Evolutionary conservation across 2,329 filamentous ascomycete genomes (phyloP).

Genomic region (Zarea fungicola): DNA sequence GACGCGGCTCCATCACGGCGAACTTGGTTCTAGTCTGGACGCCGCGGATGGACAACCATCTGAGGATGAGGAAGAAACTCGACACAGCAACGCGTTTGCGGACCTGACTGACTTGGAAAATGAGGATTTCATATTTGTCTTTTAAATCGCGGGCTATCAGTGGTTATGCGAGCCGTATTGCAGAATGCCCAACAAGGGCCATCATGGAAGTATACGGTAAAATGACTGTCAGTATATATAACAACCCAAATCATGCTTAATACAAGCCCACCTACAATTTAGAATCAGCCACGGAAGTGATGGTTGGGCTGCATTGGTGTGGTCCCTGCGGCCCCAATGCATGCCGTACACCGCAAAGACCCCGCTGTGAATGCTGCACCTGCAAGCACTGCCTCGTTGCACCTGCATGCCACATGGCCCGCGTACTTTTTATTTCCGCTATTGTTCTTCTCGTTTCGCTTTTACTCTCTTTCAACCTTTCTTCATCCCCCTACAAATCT

Average conservation of each 20-base stretch:
- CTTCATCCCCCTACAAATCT: not conserved
- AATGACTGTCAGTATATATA: no score
- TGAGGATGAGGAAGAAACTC: slow-evolving; percentile 14
- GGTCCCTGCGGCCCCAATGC: not conserved
- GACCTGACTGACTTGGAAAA: slow-evolving; percentile 58
- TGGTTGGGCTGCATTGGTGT: not conserved
- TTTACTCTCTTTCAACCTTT: not conserved
- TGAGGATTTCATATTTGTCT: slow-evolving; percentile 60
- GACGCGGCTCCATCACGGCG: slow-evolving; percentile 1
- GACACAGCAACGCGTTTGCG: slow-evolving; percentile 25
- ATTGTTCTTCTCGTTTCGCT: not conserved
- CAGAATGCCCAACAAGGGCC: no score
- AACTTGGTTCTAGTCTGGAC: slow-evolving; percentile 1
- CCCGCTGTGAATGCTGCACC: slow-evolving; percentile 5
- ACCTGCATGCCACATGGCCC: slow-evolving; percentile 10
- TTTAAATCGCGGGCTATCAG: no score
- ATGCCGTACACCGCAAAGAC: not conserved
- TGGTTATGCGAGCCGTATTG: no score
- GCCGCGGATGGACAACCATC: not conserved
- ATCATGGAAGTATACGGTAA: no score
- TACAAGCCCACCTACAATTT: no score
- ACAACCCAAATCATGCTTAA: no score
- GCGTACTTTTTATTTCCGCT: slow-evolving; percentile 2
- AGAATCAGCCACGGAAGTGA: no score
- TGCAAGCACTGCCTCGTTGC: slow-evolving; percentile 9